Evolutionary conservation across 116 monocot genomes (phyloP).

Genomic region (Papilionanthe hybrid): DNA sequence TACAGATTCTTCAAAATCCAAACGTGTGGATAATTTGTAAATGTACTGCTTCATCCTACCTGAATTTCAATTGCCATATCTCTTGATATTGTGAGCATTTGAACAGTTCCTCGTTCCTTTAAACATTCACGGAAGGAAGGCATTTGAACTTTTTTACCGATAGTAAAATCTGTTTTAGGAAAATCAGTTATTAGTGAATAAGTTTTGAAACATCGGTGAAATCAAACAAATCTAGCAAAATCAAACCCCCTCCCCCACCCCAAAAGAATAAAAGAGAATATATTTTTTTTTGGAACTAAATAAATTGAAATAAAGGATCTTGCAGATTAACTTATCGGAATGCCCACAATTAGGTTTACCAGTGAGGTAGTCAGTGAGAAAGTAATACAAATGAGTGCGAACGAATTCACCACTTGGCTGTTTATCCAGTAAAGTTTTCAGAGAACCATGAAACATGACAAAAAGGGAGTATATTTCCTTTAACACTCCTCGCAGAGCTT

Average conservation of each 20-base stretch:
- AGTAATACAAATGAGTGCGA: conserved; percentile 71
- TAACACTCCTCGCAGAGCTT: conserved; percentile 49
- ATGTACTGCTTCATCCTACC: conserved; percentile 31
- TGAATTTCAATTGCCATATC: conserved; percentile 91
- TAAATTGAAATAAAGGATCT: background rate
- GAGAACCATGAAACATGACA: conserved; percentile 73
- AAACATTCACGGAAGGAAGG: conserved; percentile 90
- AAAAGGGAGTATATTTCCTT: conserved; percentile 85
- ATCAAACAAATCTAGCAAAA: background rate
- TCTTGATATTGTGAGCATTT: conserved; percentile 69
- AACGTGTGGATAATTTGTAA: background rate
- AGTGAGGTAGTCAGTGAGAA: conserved; percentile 74
- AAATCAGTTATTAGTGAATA: conserved; percentile 1
- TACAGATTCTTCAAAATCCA: conserved; percentile 2
- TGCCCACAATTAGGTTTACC: conserved; percentile 30
- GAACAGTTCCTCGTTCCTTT: conserved; percentile 75
- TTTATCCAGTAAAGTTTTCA: conserved; percentile 79
- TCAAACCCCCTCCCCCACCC: no score
- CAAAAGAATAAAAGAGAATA: background rate
- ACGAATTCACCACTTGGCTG: conserved; percentile 84
- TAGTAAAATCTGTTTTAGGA: conserved; percentile 60
- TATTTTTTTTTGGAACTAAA: background rate
- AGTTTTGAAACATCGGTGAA: background rate
- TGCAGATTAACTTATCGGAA: background rate
- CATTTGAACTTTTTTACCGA: conserved; percentile 71